phyloP scores from a whole-genome alignment of 2,329 filamentous ascomycete genomes.

The Colletotrichum sp. region DNA sequence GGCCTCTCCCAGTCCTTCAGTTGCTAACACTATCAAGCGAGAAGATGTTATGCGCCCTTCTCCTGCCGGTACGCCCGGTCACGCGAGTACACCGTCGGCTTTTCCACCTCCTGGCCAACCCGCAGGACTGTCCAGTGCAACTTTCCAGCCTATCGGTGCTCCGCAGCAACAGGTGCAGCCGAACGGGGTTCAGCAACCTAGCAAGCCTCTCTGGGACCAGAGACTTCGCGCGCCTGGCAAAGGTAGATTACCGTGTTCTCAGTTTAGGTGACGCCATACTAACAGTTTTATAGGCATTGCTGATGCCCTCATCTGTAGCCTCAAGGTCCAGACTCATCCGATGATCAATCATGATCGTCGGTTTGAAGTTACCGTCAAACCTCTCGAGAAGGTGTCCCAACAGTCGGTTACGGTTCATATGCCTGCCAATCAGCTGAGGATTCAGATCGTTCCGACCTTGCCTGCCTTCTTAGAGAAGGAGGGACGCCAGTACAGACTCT shows the following conservation, averaged over 20 bases:
- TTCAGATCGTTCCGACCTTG: conserved; percentile 74
- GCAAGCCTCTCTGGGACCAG: conserved; percentile 33
- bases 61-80: conserved; percentile 32
- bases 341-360: conserved; percentile 65
- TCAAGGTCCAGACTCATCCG: conserved; percentile 73
- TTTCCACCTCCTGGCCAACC: conserved; percentile 20
- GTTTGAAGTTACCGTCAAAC: conserved; percentile 67
- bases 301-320: conserved; percentile 70
- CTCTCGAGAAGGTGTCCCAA: conserved; percentile 69
- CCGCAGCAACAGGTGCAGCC: conserved; percentile 29
- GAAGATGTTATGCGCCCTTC: conserved; percentile 39
- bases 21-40: conserved; percentile 33
- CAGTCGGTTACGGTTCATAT: conserved; percentile 77
- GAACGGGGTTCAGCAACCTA: conserved; percentile 37
- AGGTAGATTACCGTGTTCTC: conserved; percentile 33
- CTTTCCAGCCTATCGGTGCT: conserved; percentile 22
- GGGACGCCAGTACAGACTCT: conserved; percentile 76
- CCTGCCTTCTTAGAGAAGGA: conserved; percentile 63
- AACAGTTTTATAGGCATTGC: conserved; percentile 45
- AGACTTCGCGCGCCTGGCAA: conserved; percentile 44
- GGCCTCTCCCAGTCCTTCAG: conserved; percentile 52
- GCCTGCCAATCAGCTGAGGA: conserved; percentile 68
- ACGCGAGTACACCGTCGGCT: conserved; percentile 16
- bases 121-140: conserved; percentile 14
- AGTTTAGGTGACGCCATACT: conserved; percentile 9